Percentiles rank a stretch among this genome's conserved stretches.
Conservation (phyloP, 2,329 filamentous ascomycete species). For the Trichoderma pleuroti region DNA sequence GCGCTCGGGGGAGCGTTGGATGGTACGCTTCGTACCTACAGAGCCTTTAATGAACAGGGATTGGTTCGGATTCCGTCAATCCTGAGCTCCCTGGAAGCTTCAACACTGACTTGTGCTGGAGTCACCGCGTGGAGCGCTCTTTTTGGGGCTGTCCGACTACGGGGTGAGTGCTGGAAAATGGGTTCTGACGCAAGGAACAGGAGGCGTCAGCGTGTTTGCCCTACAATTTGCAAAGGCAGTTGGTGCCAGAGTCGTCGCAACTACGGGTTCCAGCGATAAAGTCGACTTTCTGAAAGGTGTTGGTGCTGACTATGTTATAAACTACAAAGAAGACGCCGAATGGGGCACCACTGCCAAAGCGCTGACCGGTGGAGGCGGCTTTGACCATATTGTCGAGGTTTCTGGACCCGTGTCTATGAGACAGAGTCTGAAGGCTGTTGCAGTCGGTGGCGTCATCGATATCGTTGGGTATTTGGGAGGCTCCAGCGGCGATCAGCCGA, state of each 20-base stretch:
- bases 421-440: background rate
- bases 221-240: constrained; percentile 2
- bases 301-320: background rate
- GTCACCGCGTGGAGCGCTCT: constrained; percentile 1
- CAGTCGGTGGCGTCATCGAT: background rate
- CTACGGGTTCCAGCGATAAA: background rate
- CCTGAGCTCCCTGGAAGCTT: background rate
- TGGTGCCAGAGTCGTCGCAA: constrained; percentile 3
- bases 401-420: background rate
- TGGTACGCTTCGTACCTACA: background rate
- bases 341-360: background rate
- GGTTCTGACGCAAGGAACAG: background rate
- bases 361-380: background rate
- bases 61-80: background rate
- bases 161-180: background rate
- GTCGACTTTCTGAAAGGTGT: background rate
- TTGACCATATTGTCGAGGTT: constrained; percentile 1
- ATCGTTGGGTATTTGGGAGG: constrained; percentile 2
- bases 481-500: background rate
- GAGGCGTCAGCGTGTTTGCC: constrained; percentile 8
- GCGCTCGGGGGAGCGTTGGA: background rate
- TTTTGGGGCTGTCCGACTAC: constrained; percentile 2
- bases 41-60: constrained; percentile 1
- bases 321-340: constrained; percentile 1
- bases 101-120: background rate